Evolutionary conservation across 73 alveolate species (phyloP).

Genomic region (Tetrahymena thermophila): DNA sequence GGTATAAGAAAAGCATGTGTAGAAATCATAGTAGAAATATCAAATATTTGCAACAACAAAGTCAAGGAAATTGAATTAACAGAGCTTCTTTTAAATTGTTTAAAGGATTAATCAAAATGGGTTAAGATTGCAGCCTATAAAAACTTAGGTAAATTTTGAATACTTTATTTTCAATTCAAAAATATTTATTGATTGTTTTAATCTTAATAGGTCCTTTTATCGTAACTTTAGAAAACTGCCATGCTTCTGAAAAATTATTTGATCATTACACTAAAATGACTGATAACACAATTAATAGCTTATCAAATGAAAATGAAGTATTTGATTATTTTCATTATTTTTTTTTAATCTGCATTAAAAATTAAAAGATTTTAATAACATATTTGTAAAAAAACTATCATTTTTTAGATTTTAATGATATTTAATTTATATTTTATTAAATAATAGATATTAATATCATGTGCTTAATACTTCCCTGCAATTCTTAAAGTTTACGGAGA

Average conservation of each 20-base stretch:
- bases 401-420: neutral
- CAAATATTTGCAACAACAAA: conserved; percentile 49
- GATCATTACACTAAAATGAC: neutral
- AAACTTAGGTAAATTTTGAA: conserved; percentile 45
- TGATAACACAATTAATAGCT: neutral
- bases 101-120: conserved; percentile 62
- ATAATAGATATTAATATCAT: neutral
- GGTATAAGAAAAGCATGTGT: conserved; percentile 80
- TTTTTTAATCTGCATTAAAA: neutral
- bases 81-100: conserved; percentile 54
- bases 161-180: neutral
- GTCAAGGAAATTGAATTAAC: conserved; percentile 38
- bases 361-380: too few species aligned
- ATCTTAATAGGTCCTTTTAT: neutral
- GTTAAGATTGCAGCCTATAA: conserved; percentile 66
- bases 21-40: conserved; percentile 60
- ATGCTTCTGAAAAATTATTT: neutral
- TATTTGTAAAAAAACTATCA: too few species aligned
- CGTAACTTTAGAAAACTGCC: neutral
- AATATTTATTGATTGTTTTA: too few species aligned
- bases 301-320: neutral
- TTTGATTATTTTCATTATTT: neutral
- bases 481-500: conserved; percentile 17
- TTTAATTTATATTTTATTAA: neutral
- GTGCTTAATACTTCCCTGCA: conserved; percentile 39